phyloP scores from a whole-genome alignment of 2,329 filamentous ascomycete genomes.

The Fusarium coffeatum region DNA sequence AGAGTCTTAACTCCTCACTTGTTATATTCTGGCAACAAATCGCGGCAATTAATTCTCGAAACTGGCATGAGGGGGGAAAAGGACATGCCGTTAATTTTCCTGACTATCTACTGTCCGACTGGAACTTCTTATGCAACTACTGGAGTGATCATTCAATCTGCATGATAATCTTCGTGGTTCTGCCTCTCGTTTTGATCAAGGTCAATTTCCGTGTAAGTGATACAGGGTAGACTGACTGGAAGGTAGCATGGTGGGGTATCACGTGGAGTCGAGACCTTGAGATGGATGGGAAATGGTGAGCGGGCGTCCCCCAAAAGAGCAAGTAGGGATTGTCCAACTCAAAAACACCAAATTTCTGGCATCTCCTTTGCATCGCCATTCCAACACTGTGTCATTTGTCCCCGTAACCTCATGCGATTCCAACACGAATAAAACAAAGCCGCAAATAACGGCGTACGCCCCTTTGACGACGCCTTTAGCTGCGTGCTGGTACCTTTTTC shows the following conservation, averaged over 20 bases:
- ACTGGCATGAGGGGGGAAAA: too few species aligned
- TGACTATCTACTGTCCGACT: too few species aligned
- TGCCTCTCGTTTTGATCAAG: not conserved
- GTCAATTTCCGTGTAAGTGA: slow-evolving; percentile 22
- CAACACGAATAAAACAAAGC: not conserved
- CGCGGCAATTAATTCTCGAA: too few species aligned
- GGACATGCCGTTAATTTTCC: too few species aligned
- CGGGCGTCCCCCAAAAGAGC: slow-evolving; percentile 26
- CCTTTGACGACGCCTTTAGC: not conserved
- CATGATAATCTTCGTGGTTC: not conserved
- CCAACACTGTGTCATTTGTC: slow-evolving; percentile 8
- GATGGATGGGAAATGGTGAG: slow-evolving; percentile 29
- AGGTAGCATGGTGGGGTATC: slow-evolving; percentile 29
- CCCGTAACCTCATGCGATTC: slow-evolving; percentile 24
- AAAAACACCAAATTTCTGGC: slow-evolving; percentile 41
- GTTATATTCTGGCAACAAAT: too few species aligned
- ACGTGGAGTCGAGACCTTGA: slow-evolving; percentile 35
- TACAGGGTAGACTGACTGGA: slow-evolving; percentile 26
- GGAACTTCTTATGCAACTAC: not conserved
- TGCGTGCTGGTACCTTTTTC: slow-evolving; percentile 2
- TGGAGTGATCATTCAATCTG: not conserved
- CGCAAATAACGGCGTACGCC: slow-evolving; percentile 1
- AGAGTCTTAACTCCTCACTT: not conserved
- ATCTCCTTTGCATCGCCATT: slow-evolving; percentile 34
- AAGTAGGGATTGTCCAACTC: slow-evolving; percentile 35